phyloP scores from a whole-genome alignment of 1,139 yeast species.

The Saccharomyces hybrid region DNA sequence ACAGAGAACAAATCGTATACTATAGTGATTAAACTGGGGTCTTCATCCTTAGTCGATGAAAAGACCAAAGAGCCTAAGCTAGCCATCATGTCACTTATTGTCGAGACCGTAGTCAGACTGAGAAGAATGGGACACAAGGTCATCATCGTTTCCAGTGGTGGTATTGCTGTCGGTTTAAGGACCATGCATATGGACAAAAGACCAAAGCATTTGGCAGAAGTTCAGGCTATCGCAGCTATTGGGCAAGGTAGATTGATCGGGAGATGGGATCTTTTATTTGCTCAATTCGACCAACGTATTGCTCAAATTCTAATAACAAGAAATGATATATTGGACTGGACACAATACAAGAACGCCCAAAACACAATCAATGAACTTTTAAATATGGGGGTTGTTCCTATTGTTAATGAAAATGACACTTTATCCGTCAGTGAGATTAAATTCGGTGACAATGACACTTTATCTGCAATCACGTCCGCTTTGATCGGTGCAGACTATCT shows the following conservation, averaged over 20 bases:
- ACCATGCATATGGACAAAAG: constrained; percentile 56
- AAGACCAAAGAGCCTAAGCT: constrained; percentile 78
- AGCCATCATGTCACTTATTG: constrained; percentile 85
- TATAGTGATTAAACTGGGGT: constrained; percentile 73
- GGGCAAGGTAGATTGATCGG: constrained; percentile 92
- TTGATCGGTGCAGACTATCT: too few relatives aligned
- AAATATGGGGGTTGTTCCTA: too few relatives aligned
- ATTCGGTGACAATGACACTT: too few relatives aligned
- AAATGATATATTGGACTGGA: too few relatives aligned
- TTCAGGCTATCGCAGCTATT: constrained; percentile 91
- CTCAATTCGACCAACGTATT: constrained; percentile 73
- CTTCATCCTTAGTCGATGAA: constrained; percentile 91
- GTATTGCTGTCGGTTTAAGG: constrained; percentile 91
- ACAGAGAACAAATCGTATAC: constrained; percentile 38
- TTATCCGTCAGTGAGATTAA: too few relatives aligned
- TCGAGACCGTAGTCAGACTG: constrained; percentile 78
- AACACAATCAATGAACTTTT: too few relatives aligned
- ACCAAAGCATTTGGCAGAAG: constrained; percentile 69
- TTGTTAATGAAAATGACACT: too few relatives aligned
- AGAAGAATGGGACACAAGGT: constrained; percentile 83
- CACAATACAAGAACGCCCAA: too few relatives aligned
- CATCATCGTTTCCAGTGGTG: constrained; percentile 88
- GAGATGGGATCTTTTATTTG: constrained; percentile 80
- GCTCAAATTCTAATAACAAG: constrained; percentile 33
- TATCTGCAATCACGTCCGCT: too few relatives aligned